phyloP scores from a whole-genome alignment of 306 rosid genomes.

The Casuarina cunninghamiana region DNA sequence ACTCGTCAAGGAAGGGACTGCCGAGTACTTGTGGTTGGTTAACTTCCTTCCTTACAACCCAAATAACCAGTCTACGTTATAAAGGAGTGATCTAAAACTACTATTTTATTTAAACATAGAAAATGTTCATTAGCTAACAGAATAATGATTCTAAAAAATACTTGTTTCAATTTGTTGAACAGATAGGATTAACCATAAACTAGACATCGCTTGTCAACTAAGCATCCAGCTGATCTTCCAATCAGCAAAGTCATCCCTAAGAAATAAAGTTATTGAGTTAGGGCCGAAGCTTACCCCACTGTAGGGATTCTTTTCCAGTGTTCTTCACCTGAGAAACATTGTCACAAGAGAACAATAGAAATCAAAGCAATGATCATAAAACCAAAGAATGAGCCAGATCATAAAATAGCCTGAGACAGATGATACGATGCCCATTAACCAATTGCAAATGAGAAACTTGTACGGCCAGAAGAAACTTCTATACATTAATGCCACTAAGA shows the following conservation, averaged over 20 bases:
- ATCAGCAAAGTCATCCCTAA: not conserved
- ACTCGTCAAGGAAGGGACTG: not conserved
- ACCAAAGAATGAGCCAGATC: no score
- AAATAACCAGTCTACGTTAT: not conserved
- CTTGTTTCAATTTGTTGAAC: not conserved
- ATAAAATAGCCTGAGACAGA: not conserved
- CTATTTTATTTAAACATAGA: not conserved
- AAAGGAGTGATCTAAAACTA: not conserved
- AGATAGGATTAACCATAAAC: not conserved
- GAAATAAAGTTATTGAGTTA: not conserved
- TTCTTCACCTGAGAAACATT: conserved; percentile 59
- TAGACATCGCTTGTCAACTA: no score
- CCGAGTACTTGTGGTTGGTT: no score
- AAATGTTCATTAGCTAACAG: no score
- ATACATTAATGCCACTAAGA: not conserved
- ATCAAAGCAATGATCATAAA: conserved; percentile 2
- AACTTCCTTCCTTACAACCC: no score
- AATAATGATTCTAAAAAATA: not conserved
- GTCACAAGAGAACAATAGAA: not conserved
- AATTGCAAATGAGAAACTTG: not conserved
- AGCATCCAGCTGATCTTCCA: not conserved
- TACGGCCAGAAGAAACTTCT: not conserved
- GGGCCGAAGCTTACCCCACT: conserved; percentile 60
- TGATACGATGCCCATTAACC: not conserved
- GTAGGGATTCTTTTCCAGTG: conserved; percentile 80